A percentile compares a stretch with the other conserved stretches of the same genome.
Evolutionary conservation across 208 protist genomes (phyloP).

Genomic region (Lotmaria passim): DNA sequence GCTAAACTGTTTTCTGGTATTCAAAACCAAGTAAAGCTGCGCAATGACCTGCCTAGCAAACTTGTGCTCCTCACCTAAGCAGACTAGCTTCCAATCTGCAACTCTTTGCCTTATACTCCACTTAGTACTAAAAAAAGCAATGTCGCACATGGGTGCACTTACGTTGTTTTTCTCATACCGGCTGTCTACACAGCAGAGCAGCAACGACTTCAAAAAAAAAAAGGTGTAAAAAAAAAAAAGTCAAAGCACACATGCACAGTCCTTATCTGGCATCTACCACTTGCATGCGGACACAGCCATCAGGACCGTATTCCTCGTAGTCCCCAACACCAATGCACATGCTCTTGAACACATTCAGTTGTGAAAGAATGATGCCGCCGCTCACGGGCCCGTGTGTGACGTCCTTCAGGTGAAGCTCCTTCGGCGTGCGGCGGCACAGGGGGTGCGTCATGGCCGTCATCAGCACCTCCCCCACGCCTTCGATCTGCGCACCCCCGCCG

Average conservation of each 20-base stretch:
- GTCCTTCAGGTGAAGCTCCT: constrained; percentile 42
- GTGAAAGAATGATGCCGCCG: constrained; percentile 71
- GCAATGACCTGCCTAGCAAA: no score
- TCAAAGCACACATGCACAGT: neutral
- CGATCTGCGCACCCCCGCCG: constrained; percentile 37
- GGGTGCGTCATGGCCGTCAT: constrained; percentile 29
- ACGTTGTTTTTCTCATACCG: no score
- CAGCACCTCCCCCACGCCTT: constrained; percentile 33
- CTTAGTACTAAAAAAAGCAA: no score
- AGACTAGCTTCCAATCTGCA: no score
- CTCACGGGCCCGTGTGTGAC: constrained; percentile 50
- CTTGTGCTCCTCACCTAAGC: no score
- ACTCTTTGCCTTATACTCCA: no score
- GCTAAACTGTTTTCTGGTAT: no score
- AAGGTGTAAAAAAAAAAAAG: constrained; percentile 5
- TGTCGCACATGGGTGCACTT: no score
- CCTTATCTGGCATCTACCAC: constrained; percentile 54
- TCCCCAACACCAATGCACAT: constrained; percentile 64
- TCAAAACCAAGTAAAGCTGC: no score
- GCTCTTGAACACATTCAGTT: constrained; percentile 79
- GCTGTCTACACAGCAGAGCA: no score
- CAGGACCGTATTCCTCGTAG: constrained; percentile 81
- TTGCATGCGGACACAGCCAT: constrained; percentile 65
- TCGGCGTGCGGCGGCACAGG: constrained; percentile 21
- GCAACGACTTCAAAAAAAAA: no score